Percentiles rank a stretch among this genome's conserved stretches.
These are phyloP conservation scores for Camelina sativa DNA, from an alignment of 345 rosid species.

Conservation along the genomic window DNA sequence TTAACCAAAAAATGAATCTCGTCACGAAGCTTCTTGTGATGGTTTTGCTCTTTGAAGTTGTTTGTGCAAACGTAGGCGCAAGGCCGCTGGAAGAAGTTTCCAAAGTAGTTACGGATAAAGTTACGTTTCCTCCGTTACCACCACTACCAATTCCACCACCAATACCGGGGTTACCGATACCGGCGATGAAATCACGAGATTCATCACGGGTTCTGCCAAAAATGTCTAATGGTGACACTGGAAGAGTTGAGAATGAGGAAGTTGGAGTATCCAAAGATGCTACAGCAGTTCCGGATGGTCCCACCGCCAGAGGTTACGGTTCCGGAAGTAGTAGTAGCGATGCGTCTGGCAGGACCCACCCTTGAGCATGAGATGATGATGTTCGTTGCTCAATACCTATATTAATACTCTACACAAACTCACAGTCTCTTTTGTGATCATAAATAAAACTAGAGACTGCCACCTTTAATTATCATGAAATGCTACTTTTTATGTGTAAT, in stretches of 20 bases:
- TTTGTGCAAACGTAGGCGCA: conserved; percentile 24
- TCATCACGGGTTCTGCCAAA: background rate
- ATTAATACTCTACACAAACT: background rate
- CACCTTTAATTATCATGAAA: background rate
- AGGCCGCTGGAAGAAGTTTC: background rate
- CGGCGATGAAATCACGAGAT: background rate
- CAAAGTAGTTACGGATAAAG: background rate
- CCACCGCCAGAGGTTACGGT: background rate
- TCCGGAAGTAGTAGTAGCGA: background rate
- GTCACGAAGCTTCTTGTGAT: conserved; percentile 13
- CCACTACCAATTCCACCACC: too few species aligned
- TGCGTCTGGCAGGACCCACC: background rate
- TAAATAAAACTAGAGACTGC: conserved; percentile 29
- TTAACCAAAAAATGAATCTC: conserved; percentile 2
- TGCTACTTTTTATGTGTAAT: background rate
- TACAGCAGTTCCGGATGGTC: background rate
- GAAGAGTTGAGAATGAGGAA: background rate
- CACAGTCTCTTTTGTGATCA: conserved; percentile 18
- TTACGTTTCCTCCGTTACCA: background rate
- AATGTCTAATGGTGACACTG: background rate
- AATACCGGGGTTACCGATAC: background rate
- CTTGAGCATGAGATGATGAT: conserved; percentile 5
- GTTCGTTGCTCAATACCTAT: background rate
- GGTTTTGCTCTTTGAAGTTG: conserved; percentile 16
- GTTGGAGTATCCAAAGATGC: background rate